Evolutionary conservation across 129 eudicot genomes (phyloP), one percentile per base, ranked within the genome.

Genomic region (Sambucus nigra): DNA sequence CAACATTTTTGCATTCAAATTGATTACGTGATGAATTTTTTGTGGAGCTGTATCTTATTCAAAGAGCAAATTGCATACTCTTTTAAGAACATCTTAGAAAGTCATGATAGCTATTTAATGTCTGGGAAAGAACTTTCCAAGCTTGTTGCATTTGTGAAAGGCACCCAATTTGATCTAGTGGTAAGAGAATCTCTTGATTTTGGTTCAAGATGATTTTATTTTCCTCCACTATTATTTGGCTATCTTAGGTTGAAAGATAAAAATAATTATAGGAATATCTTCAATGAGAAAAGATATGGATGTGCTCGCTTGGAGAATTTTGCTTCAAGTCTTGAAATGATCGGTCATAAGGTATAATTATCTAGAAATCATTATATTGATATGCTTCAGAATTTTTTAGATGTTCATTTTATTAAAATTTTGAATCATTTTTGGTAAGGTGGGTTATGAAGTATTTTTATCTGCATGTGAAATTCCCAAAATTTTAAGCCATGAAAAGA

Each of bases 121-220:
- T 85, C 95, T 21, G 99, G 94, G 53, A 91, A 91, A 68, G 99
- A 91, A 80, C 87, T 91, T 40, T 82, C 99, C 23, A 86, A 91
- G 80, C 86, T 91, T 61, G 95, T 91, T 67, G 95, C 99, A 24
- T 91, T 91, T 82, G 99, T 91, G 65, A 91, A 91, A 69, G 99
- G 99, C 78, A 91, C 95, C 73, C 99, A 91, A 61, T 86, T 91
- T 73, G 99, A 91, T 77, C 75, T 91, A 46, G 95, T 82, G 99
- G 99, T 91, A 65, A 52, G 83, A 32, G 10, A 52, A 25, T n/a
- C n/a, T 24, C 17, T 26, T 29, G 49, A 40, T 51, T 57, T 46
- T 35, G 46, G 28, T 13, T 44, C 39, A 20, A 9, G 25, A 19
- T 29, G 41, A 50, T 18, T 41, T 10, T 42, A n/a, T 31, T 25